Evolutionary conservation across 768 basidiomycete genomes (phyloP), one percentile per base, ranked within the genome.

Genomic region (Auricularia auricula-judae): DNA sequence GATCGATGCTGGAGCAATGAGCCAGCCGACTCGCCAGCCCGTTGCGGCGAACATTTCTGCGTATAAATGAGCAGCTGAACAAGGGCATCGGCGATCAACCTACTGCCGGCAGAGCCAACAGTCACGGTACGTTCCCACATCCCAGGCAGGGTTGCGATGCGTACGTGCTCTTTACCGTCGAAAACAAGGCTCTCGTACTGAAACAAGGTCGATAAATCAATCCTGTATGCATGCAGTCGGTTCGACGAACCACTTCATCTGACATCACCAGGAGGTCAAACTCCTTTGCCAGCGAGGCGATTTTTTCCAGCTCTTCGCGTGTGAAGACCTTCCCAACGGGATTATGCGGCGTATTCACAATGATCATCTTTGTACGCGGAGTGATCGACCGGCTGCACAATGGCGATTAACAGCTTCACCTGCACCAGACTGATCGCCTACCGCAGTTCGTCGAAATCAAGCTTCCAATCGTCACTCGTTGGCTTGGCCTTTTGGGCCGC

Each of bases 91-190:
- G 42, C 39, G 23, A 35, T 62, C 18, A 4, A 75, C 86, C 77
- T 75, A 93, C 93, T 96, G 69, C 94, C 94, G 35, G 91, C 95
- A n/a, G 93, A 95, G 47, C 89, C 86, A 63, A 98, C 91, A 5
- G 96, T 98, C 53, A 99, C 86, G 0, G 97, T 99, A 54, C 97
- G 86, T 68, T 98, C 91, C 95, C 95, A 98, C 91, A 98, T 97
- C 23, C 93, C 92, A 4, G 94, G 95, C n/a, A 99, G 81, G 42
- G 80, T 91, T 3, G 96, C 95, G 69, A 98, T 89, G 63, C 96
- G 87, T 63, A 94, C 79, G 74, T 99, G 97, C 70, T 96, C 87
- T 70, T 88, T 87, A 42, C 81, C 84, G 69, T 94, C 91, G 69
- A 88, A 97, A 16, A 94, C 85, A 44, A 99, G 85, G 69, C 88